Evolutionary conservation across 2,329 filamentous ascomycete species (phyloP).

Genomic region (Xylaria sp.): DNA sequence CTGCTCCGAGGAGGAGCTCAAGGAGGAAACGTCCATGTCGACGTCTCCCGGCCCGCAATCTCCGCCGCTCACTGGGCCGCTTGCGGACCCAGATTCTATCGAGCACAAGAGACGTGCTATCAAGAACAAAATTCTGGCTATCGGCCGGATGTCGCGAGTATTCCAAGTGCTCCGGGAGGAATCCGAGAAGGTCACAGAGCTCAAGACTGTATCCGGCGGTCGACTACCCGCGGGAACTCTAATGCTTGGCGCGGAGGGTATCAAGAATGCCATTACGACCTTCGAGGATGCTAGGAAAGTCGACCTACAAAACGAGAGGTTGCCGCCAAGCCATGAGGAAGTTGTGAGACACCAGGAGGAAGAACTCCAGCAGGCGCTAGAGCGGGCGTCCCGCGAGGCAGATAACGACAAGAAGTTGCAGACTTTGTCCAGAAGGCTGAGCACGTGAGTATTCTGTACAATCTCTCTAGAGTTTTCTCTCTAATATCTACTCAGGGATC

Average conservation of each 20-base stretch:
- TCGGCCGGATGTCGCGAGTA: constrained; percentile 92
- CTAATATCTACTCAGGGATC: constrained; percentile 34
- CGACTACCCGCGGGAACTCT: constrained; percentile 91
- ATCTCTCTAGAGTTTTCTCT: neutral
- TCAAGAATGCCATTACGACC: constrained; percentile 95
- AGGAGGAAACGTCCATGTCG: constrained; percentile 79
- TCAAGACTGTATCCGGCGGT: constrained; percentile 95
- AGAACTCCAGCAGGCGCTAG: constrained; percentile 78
- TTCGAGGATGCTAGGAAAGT: constrained; percentile 98
- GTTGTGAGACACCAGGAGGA: constrained; percentile 81
- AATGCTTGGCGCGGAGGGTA: constrained; percentile 96
- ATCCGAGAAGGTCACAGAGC: constrained; percentile 92
- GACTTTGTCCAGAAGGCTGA: constrained; percentile 85
- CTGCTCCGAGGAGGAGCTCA: constrained; percentile 97
- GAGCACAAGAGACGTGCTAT: constrained; percentile 96
- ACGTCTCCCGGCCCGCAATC: constrained; percentile 72
- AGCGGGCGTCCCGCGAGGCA: constrained; percentile 83
- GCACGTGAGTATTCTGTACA: constrained; percentile 75
- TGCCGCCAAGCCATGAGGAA: constrained; percentile 92
- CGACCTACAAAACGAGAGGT: constrained; percentile 91
- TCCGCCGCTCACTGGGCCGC: constrained; percentile 62
- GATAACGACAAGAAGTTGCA: constrained; percentile 90
- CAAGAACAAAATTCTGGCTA: constrained; percentile 99
- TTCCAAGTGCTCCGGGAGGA: constrained; percentile 99
- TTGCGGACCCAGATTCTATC: constrained; percentile 75